phyloP scores from a whole-genome alignment of 306 rosid genomes.

The cucumber (Cucumis sativus) region Cucumber_9930_V3 NC_026657.2:1953001-1953500 shows the following conservation, averaged over 20 bases:
- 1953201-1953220: constrained; percentile 49
- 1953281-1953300: neutral
- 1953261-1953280: neutral
- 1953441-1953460: constrained; percentile 16
- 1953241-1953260: neutral
- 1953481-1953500: neutral
- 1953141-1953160: neutral
- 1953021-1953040: neutral
- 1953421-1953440: constrained; percentile 18
- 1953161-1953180: constrained; percentile 18
- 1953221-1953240: constrained; percentile 8
- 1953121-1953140: neutral
- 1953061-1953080: neutral
- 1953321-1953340: neutral
- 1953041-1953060: neutral
- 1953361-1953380: constrained; percentile 58
- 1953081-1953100: neutral
- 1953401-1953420: constrained; percentile 36
- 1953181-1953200: constrained; percentile 25
- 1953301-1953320: neutral
- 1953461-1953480: constrained; percentile 5
- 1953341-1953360: constrained; percentile 16
- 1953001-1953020: neutral
- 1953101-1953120: neutral
- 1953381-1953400: constrained; percentile 68